Base-by-base conservation (phyloP, 352 stramenopile species). In the Blastocystis sp. region DNA sequence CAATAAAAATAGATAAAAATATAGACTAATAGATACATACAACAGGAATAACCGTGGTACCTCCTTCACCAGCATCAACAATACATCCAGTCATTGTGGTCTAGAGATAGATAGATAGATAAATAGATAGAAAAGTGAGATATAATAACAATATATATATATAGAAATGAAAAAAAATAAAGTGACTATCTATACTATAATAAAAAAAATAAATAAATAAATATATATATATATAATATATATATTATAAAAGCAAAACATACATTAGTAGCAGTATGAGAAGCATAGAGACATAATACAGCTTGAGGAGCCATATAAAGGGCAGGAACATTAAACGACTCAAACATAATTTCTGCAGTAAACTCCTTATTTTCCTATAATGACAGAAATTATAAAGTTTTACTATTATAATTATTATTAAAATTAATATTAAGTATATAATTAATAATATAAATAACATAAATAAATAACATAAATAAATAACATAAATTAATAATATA, bases 281-380 rank as follows among this genome's bases (percentile, higher is more conserved):
- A 89, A 13, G 85, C 84, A 55, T 86, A 87, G 21, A 94, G 74
- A 19, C 84, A 83, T 42, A 94, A 69, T 42, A 94, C 83, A 6
- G 85, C 84, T 67, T 94, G 85, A 24, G 90, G 79, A n/a, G 78
- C 81, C 57, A 93, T 93, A 73, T 93, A 91, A 16, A 93, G 70
- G 0, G 79, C 82, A 0, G 83, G 83, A 1, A 92, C 83, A 67
- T 93, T 93, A 67, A 92, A 93, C 23, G 83, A 93, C 72, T 93
- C 83, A 56, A 93, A 93, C 82, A 93, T 93, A 70, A 93, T 88
- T 73, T 93, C 83, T 28, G 82, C 84, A 27, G 84, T 92, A 45
- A 83, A 80, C 65, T 94, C 84, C 33, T 80, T 74, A 72, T 94
- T 93, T 73, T 94, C 85, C 10, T 57, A 46, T 36, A 11, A 10